Evolutionary conservation across 352 stramenopile genomes (phyloP).

Genomic region (Blastocystis sp.): DNA sequence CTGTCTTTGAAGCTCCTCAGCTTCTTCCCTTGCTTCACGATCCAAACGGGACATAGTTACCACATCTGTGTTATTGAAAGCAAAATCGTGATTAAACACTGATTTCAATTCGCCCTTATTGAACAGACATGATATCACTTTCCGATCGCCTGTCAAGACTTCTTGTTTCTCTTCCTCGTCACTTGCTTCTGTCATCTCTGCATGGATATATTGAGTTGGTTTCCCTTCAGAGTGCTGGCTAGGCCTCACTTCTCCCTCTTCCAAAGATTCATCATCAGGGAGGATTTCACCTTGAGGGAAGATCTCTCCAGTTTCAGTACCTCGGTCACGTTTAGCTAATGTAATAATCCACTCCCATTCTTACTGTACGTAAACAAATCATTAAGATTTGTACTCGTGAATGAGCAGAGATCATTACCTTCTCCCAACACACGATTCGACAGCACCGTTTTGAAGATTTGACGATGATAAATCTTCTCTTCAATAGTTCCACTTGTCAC

Average conservation of each 20-base stretch:
- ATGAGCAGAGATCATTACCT: slow-evolving; percentile 90
- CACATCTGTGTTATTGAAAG: slow-evolving; percentile 58
- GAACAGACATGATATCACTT: slow-evolving; percentile 84
- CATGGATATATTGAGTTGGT: background rate
- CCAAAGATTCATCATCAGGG: slow-evolving; percentile 79
- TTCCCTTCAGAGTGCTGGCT: no score
- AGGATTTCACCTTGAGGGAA: slow-evolving; percentile 72
- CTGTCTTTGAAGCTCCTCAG: slow-evolving; percentile 17
- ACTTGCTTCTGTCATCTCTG: slow-evolving; percentile 6
- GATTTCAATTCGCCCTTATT: slow-evolving; percentile 82
- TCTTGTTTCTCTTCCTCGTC: slow-evolving; percentile 71
- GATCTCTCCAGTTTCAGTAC: slow-evolving; percentile 85
- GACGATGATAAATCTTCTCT: slow-evolving; percentile 98
- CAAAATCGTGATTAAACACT: slow-evolving; percentile 88
- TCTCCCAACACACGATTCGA: slow-evolving; percentile 93
- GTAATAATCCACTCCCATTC: slow-evolving; percentile 75
- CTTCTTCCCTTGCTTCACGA: slow-evolving; percentile 35
- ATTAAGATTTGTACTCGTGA: slow-evolving; percentile 89
- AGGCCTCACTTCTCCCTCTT: slow-evolving; percentile 69
- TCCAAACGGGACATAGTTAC: slow-evolving; percentile 46
- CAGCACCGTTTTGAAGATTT: slow-evolving; percentile 98
- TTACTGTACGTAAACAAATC: slow-evolving; percentile 84
- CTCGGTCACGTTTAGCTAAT: slow-evolving; percentile 73
- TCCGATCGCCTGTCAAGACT: slow-evolving; percentile 78
- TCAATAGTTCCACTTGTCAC: slow-evolving; percentile 96